Base-by-base conservation (phyloP, 2,329 filamentous ascomycete species). In the Acrocalymma vagum region DNA sequence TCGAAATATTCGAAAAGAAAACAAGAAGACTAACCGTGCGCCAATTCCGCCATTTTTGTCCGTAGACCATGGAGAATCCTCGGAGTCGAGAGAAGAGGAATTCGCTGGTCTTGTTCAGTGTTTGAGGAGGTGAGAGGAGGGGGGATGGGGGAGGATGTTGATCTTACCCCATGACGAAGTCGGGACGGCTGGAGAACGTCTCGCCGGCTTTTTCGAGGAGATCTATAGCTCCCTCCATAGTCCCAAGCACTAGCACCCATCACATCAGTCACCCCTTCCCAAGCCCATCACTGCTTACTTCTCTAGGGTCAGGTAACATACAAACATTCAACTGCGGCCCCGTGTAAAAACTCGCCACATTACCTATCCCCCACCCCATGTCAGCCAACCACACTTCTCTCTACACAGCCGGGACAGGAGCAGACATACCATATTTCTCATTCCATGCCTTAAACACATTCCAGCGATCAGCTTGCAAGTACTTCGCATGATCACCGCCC, bases 391-490 rank as follows among this genome's bases (percentile, higher is more conserved):
- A 38, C 35, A 30, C 35, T 30, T 25, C 17, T 38, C 35, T 38
- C 35, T 30, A 38, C 35, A 38, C 26, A 38, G 35, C 26, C 26
- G 22, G 26, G 35, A 38, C 35, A 31, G 35, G 35, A 31, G 16
- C n/a, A 30, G 26, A 30, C 26, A 29, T 31, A 38, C 35, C 35
- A 38, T 38, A 38, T 38, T 38, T 38, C 37, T 40, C 37, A 40
- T 40, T 40, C 37, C 37, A 40, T 24, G 29, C 37, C 37, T 40
- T 40, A 20, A 40, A 40, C 29, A 40, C 29, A 40, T 40, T 40
- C 37, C 37, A 40, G 37, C 37, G 37, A 40, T 40, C 37, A 33
- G 37, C 23, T 40, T 40, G 37, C 37, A 33, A 33, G 37, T 40
- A 40, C 37, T 40, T 40, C 37, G 37, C 37, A 33, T 40, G 37